Evolutionary conservation across 2,329 filamentous ascomycete species (phyloP).

Genomic region (Xylaria sp.): DNA sequence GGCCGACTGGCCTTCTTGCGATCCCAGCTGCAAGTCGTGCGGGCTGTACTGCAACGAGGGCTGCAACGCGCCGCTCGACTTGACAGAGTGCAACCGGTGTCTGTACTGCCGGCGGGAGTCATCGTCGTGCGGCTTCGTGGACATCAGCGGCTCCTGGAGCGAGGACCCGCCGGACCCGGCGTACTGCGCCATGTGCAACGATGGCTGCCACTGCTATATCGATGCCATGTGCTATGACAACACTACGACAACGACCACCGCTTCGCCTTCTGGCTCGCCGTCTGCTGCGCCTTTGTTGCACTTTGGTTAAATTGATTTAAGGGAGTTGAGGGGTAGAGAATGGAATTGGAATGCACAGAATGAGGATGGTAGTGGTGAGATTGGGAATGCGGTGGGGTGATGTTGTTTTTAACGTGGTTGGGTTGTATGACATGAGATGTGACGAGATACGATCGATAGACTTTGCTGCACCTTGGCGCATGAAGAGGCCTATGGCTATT

Average conservation of each 20-base stretch:
- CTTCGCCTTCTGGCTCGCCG: background rate
- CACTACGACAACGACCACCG: constrained; percentile 12
- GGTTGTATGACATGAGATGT: background rate
- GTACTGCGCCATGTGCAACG: constrained; percentile 38
- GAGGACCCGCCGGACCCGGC: constrained; percentile 37
- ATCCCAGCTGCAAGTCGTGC: constrained; percentile 34
- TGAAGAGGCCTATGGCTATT: background rate
- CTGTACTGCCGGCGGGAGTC: constrained; percentile 47
- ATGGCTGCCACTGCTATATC: constrained; percentile 39
- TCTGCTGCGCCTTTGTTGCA: background rate
- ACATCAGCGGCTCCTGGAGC: constrained; percentile 10
- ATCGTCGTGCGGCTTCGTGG: constrained; percentile 39
- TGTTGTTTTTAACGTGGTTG: background rate
- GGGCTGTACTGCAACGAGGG: constrained; percentile 43
- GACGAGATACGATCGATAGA: background rate
- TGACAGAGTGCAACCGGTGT: constrained; percentile 37
- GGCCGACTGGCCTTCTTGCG: constrained; percentile 32
- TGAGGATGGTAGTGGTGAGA: background rate
- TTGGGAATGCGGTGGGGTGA: background rate
- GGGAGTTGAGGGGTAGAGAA: background rate
- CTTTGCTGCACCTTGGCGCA: background rate
- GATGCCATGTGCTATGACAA: constrained; percentile 36
- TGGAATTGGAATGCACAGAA: background rate
- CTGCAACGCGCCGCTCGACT: constrained; percentile 38
- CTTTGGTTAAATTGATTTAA: no score